Conservation (phyloP, 768 basidiomycete species). For the Suillus sp. region DNA sequence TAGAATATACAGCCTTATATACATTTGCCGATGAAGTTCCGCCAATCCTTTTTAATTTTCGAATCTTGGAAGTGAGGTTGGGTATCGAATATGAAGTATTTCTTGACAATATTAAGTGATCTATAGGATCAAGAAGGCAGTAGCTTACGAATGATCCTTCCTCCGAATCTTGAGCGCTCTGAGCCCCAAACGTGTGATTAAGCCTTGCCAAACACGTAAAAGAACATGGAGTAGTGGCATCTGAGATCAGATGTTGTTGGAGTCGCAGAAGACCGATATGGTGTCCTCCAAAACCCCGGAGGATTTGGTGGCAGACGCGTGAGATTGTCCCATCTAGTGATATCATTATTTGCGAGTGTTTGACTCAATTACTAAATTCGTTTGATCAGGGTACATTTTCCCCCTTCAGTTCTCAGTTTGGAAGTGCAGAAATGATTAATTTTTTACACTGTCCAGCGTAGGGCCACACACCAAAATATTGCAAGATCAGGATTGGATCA, state of each 20-base stretch:
- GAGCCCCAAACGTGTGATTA: neutral
- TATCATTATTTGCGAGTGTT: no score
- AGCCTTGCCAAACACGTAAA: neutral
- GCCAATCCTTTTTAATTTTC: neutral
- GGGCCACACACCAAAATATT: neutral
- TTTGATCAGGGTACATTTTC: neutral
- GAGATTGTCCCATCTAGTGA: no score
- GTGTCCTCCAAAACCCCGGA: neutral
- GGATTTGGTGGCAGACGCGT: neutral
- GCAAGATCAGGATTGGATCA: neutral
- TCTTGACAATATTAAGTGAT: neutral
- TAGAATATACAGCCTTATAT: neutral
- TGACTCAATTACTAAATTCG: neutral
- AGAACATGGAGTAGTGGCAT: neutral
- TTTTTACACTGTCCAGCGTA: neutral
- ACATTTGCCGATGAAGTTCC: conserved; percentile 1
- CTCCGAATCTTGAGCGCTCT: neutral
- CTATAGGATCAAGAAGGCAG: neutral
- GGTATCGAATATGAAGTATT: neutral
- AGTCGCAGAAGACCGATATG: neutral
- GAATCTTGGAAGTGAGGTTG: neutral
- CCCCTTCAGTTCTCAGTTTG: neutral
- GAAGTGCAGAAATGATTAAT: neutral
- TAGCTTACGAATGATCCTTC: neutral
- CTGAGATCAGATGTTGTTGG: neutral